phyloP scores from a whole-genome alignment of 331 rosid species.

The Pyrus hybrid region DNA sequence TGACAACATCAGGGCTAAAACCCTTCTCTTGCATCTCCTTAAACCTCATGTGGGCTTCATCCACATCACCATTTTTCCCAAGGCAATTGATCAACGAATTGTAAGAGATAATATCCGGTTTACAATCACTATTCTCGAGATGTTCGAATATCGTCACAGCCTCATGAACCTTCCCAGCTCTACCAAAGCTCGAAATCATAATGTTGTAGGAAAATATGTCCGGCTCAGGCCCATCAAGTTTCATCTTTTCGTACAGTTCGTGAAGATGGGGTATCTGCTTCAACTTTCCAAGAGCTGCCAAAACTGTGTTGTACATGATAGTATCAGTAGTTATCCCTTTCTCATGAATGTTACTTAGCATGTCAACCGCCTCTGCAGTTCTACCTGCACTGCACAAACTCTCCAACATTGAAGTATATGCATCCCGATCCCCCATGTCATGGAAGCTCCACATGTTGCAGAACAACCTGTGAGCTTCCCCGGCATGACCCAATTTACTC shows the following conservation, averaged over 20 bases:
- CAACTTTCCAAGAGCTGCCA: constrained; percentile 66
- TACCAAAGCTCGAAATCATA: constrained; percentile 71
- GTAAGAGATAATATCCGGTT: constrained; percentile 73
- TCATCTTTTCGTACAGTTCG: constrained; percentile 81
- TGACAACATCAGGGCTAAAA: constrained; percentile 72
- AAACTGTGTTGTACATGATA: constrained; percentile 75
- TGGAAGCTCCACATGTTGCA: constrained; percentile 89
- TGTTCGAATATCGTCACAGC: constrained; percentile 71
- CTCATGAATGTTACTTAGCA: constrained; percentile 69
- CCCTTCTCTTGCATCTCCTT: constrained; percentile 94
- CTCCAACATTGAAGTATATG: constrained; percentile 79
- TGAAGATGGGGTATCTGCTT: constrained; percentile 60
- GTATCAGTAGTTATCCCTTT: constrained; percentile 64
- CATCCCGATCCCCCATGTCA: constrained; percentile 65
- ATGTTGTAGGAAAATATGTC: constrained; percentile 84
- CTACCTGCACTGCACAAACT: constrained; percentile 68
- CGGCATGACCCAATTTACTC: constrained; percentile 68
- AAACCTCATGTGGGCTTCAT: constrained; percentile 93
- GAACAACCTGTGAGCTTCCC: constrained; percentile 85
- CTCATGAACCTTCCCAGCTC: constrained; percentile 64
- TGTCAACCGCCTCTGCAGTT: constrained; percentile 73
- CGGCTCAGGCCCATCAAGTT: constrained; percentile 59
- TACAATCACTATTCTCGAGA: constrained; percentile 59
- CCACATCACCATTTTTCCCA: constrained; percentile 91
- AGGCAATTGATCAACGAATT: constrained; percentile 89